Conservation (phyloP, 257 asterid species). For the Gentiana macrophylla region DNA sequence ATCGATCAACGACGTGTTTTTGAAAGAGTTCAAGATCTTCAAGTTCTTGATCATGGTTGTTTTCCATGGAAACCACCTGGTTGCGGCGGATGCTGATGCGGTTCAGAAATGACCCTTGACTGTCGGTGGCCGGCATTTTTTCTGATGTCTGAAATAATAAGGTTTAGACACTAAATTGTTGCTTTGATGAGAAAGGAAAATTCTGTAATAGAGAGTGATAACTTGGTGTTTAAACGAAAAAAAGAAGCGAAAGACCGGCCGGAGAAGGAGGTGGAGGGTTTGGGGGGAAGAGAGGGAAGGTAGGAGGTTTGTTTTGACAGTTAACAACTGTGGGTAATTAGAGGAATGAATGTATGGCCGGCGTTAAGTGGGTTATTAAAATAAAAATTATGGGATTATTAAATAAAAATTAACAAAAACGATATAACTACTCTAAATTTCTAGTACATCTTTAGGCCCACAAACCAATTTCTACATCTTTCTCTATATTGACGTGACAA, state of each 20-base stretch:
- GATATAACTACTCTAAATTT: too few relatives aligned
- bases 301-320: conserved; percentile 8
- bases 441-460: too few relatives aligned
- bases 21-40: conserved; percentile 71
- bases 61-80: conserved; percentile 46
- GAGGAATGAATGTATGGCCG: conserved; percentile 12
- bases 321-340: background rate
- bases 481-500: too few relatives aligned
- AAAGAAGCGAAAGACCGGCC: background rate
- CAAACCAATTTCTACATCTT: too few relatives aligned
- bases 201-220: too few relatives aligned
- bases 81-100: conserved; percentile 94
- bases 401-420: too few relatives aligned
- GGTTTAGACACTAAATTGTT: background rate
- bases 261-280: background rate
- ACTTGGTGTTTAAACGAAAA: background rate
- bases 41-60: conserved; percentile 47
- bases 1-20: conserved; percentile 58
- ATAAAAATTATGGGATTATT: too few relatives aligned
- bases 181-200: background rate
- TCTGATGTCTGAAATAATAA: background rate
- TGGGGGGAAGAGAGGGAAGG: background rate
- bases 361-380: conserved; percentile 7
- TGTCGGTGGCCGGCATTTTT: conserved; percentile 48
- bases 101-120: conserved; percentile 66